phyloP scores from a whole-genome alignment of 371 early-diverging fungal species.

The Mortierella sp. region DNA sequence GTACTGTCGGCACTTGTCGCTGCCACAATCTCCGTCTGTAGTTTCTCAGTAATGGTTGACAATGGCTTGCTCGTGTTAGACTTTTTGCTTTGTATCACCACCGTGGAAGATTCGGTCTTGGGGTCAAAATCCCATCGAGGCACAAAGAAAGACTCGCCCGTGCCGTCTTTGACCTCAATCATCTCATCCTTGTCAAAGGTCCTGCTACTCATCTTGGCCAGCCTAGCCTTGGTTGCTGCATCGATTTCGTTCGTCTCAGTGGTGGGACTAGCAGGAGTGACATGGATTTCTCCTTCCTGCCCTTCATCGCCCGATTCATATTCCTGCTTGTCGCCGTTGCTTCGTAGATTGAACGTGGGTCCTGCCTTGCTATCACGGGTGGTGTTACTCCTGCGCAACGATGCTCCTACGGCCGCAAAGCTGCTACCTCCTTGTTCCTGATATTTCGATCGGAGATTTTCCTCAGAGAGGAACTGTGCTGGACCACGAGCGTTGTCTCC shows the following conservation, averaged over 20 bases:
- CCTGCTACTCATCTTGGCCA: conserved; percentile 44
- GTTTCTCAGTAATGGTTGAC: background rate
- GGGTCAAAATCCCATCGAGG: conserved; percentile 53
- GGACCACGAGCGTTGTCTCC: conserved; percentile 28
- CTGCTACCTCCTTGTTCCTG: conserved; percentile 35
- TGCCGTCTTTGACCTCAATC: conserved; percentile 51
- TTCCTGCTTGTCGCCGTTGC: conserved; percentile 41
- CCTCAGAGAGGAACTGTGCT: conserved; percentile 53
- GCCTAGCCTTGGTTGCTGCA: conserved; percentile 23
- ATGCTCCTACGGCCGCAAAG: conserved; percentile 39
- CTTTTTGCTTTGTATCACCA: conserved; percentile 26
- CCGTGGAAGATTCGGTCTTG: conserved; percentile 33
- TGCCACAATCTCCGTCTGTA: too few species aligned
- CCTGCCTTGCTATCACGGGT: conserved; percentile 26
- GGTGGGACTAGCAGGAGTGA: background rate
- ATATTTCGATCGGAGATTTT: conserved; percentile 45
- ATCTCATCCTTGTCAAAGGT: conserved; percentile 55
- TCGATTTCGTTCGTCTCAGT: conserved; percentile 8
- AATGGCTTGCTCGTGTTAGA: conserved; percentile 1
- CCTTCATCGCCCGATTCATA: conserved; percentile 27
- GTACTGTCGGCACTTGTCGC: too few species aligned
- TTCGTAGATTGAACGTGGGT: conserved; percentile 6
- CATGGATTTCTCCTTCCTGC: conserved; percentile 1
- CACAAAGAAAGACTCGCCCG: conserved; percentile 52
- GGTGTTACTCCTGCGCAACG: conserved; percentile 51